Base-by-base conservation (phyloP, 495 filamentous ascomycete species). In the Neurospora sp. region DNA sequence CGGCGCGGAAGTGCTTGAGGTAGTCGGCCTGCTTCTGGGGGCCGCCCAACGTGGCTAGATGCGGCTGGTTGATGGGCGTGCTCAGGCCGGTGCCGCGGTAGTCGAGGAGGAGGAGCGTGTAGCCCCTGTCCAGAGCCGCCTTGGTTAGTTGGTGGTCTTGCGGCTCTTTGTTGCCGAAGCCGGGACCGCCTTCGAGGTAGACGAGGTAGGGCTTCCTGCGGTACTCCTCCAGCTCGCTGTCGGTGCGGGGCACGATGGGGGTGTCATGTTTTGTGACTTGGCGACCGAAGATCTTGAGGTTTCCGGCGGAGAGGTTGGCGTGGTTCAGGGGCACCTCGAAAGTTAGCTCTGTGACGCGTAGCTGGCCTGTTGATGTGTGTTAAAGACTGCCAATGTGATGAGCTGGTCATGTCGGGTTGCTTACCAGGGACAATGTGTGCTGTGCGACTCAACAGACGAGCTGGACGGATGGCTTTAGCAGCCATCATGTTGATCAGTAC, bases 1-100 rank as follows among this genome's bases (percentile, higher is more conserved):
- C 94, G 16, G 95, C 95, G 37, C 96, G 89, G 82, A 97, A 97
- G 44, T 89, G 83, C 82, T 93, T 94, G 65, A 98, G 84, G 75
- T 96, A 96, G 70, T 90, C 86, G 39, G 91, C 93, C 80, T 98
- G 94, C 37, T 75, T 73, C 39, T 84, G 78, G 8, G 88, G 85
- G 75, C 87, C 85, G 4, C 92, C 92, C 73, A 90, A 84, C 12
- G 85, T 81, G 40, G 87, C 87, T 3, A 97, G 84, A 0, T 89
- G 91, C 27, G 84, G 85, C 9, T 92, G 89, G 10, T 92, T 89
- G 65, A 98, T 84, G 0, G 94, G 90, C 3, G 87, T 91, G 80
- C 92, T 95, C 44, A 97, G 81, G 3, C 95, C 95, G 31, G 93
- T 97, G 12, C 95, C 95, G 18, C 95, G 88, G 76, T 96, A 93